Percentiles rank a stretch among this genome's conserved stretches.
phyloP scores from a whole-genome alignment of 2,329 filamentous ascomycete species.

The Trichophyton benhamiae region DNA sequence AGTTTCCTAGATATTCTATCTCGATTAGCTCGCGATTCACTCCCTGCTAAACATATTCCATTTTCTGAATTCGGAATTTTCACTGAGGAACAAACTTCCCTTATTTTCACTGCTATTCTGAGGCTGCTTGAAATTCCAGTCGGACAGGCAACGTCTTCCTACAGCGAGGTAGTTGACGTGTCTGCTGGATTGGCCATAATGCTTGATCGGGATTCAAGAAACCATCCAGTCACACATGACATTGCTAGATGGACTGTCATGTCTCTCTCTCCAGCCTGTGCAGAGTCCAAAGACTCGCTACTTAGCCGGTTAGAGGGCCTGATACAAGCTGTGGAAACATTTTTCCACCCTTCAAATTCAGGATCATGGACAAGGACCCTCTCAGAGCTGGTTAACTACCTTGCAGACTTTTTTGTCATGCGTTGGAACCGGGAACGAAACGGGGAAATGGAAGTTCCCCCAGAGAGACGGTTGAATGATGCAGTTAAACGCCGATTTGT shows the following conservation, averaged over 20 bases:
- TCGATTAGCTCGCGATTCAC: conserved; percentile 69
- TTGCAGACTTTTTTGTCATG: conserved; percentile 93
- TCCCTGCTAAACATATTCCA: conserved; percentile 60
- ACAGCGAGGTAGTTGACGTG: conserved; percentile 67
- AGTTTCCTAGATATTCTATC: conserved; percentile 85
- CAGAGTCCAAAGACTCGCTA: conserved; percentile 66
- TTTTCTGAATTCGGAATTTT: conserved; percentile 86
- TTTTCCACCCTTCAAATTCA: conserved; percentile 96
- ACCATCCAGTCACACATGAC: conserved; percentile 82
- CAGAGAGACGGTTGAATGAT: conserved; percentile 64
- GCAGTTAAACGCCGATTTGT: conserved; percentile 85
- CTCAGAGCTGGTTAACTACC: conserved; percentile 79
- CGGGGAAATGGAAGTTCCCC: conserved; percentile 77
- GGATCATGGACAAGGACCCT: conserved; percentile 83
- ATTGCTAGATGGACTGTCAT: conserved; percentile 88
- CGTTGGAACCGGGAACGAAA: conserved; percentile 93
- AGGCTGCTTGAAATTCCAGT: conserved; percentile 90
- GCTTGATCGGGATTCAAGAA: conserved; percentile 83
- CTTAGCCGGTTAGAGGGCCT: conserved; percentile 77
- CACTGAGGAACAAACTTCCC: conserved; percentile 76
- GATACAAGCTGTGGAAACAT: conserved; percentile 91
- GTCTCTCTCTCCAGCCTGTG: conserved; percentile 74
- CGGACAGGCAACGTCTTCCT: conserved; percentile 86
- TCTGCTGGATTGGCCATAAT: conserved; percentile 72
- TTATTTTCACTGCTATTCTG: conserved; percentile 84